Conservation (phyloP, 164 flowering plant genomes). For the Euptelea pleiosperma region DNA sequence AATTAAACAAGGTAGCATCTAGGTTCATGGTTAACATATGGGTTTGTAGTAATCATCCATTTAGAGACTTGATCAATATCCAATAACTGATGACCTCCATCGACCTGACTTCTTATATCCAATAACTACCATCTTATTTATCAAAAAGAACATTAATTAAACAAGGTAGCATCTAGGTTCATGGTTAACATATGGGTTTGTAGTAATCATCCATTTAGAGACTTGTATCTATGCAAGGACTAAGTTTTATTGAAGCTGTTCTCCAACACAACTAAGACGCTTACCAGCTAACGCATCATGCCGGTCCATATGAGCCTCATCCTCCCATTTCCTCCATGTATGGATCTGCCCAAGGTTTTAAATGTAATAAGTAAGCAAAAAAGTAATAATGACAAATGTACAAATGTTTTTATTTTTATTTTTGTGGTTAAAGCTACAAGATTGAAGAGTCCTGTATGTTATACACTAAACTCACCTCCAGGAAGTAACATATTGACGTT, state of each 20-base stretch:
- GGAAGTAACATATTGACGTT: no score
- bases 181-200: not conserved
- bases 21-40: no score
- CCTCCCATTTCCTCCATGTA: slow-evolving; percentile 96
- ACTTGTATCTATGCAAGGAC: not conserved
- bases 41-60: not conserved
- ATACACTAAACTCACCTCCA: no score
- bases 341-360: slow-evolving; percentile 51
- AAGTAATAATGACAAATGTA: not conserved
- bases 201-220: not conserved
- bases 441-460: not conserved
- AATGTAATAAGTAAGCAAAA: not conserved
- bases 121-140: no score
- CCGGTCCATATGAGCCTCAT: slow-evolving; percentile 74
- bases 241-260: not conserved
- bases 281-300: slow-evolving; percentile 66
- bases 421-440: not conserved
- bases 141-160: no score
- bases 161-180: no score
- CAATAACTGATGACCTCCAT: no score
- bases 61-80: no score
- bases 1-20: no score
- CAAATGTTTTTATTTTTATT: not conserved
- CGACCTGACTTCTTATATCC: not conserved
- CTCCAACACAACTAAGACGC: slow-evolving; percentile 4